These are phyloP conservation scores for Acacia crassicarpa DNA, from an alignment of 306 rosid genomes.

Conservation along the genomic window DNA sequence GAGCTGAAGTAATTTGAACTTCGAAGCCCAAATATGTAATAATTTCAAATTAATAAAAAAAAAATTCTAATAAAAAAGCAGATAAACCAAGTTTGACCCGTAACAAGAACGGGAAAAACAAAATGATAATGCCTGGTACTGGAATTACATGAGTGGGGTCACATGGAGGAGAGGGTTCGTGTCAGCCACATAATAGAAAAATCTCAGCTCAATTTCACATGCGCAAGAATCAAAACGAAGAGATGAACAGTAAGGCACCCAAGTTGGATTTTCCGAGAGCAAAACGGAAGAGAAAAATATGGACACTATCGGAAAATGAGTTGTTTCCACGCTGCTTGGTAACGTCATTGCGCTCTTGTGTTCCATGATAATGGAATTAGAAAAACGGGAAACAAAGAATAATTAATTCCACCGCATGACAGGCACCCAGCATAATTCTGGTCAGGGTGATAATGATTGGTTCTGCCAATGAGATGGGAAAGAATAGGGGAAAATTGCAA, in stretches of 20 bases:
- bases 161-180: not conserved
- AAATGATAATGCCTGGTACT: constrained; percentile 17
- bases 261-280: constrained; percentile 6
- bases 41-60: not conserved
- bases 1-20: constrained; percentile 20
- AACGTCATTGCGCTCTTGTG: not conserved
- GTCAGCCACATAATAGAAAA: constrained; percentile 29
- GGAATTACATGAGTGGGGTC: constrained; percentile 41
- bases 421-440: not conserved
- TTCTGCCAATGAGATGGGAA: not conserved
- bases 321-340: not conserved
- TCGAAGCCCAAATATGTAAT: constrained; percentile 12
- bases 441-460: not conserved
- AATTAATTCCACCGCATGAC: not conserved
- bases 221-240: constrained; percentile 2
- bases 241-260: constrained; percentile 8
- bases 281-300: constrained; percentile 2
- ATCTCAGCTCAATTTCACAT: constrained; percentile 16
- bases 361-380: not conserved
- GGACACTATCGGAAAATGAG: not conserved
- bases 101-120: not conserved
- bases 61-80: constrained; percentile 2
- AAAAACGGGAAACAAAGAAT: not conserved
- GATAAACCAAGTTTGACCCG: constrained; percentile 31
- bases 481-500: not conserved